Percentiles rank a stretch among this genome's conserved stretches.
Conservation (phyloP, 1,284 basidiomycete genomes). For the Microbotryum intermedium region DNA sequence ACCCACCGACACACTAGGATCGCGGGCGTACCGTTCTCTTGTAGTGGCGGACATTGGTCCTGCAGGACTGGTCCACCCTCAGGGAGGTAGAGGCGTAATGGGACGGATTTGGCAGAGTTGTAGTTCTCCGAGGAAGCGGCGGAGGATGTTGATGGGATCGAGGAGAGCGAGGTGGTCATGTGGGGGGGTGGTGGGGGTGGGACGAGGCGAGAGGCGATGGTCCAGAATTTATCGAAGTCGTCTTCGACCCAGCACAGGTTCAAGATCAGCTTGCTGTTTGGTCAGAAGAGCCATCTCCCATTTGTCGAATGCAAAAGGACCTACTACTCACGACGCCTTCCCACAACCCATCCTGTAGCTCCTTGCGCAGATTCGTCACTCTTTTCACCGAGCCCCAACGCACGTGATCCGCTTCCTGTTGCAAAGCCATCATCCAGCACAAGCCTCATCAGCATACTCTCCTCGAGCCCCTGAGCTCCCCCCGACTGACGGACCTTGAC, state of each 20-base stretch:
- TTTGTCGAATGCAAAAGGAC: not conserved
- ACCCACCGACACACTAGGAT: too few species aligned
- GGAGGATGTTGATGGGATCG: constrained; percentile 14
- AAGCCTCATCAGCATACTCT: too few species aligned
- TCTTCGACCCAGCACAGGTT: constrained; percentile 47
- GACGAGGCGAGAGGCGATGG: constrained; percentile 73
- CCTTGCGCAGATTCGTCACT: constrained; percentile 76
- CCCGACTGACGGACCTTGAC: constrained; percentile 48
- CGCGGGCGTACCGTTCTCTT: constrained; percentile 50
- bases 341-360: constrained; percentile 89
- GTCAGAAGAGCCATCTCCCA: too few species aligned
- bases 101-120: constrained; percentile 47
- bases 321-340: constrained; percentile 58
- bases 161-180: constrained; percentile 47
- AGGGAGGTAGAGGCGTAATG: constrained; percentile 80
- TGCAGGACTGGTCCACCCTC: constrained; percentile 77
- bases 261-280: too few species aligned
- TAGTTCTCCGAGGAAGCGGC: too few species aligned
- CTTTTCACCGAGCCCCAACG: constrained; percentile 88
- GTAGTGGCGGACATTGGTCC: constrained; percentile 71
- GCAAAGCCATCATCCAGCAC: not conserved
- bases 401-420: constrained; percentile 76
- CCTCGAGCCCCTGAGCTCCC: too few species aligned
- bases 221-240: constrained; percentile 90
- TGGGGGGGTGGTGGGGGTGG: constrained; percentile 39